These are phyloP conservation scores for Alternaria gaisen DNA, from an alignment of 2,329 filamentous ascomycete genomes.

Conservation along the genomic window DNA sequence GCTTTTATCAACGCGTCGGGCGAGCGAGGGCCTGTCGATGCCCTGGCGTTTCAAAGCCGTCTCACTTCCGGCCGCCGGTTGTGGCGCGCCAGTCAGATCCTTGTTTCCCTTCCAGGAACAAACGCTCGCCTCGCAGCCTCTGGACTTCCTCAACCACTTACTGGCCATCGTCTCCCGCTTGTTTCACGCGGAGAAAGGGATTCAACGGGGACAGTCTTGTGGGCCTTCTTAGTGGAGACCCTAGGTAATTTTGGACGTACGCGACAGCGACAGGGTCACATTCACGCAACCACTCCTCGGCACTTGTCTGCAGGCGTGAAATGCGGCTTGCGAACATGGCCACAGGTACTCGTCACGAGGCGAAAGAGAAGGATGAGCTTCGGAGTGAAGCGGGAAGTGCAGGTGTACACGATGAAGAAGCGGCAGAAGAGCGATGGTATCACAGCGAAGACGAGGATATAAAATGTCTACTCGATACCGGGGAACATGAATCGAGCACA, in stretches of 20 bases:
- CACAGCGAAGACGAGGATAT: constrained; percentile 34
- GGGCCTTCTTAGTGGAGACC: constrained; percentile 35
- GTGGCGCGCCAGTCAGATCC: constrained; percentile 38
- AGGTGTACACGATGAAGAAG: constrained; percentile 30
- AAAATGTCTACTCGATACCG: constrained; percentile 41
- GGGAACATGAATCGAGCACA: constrained; percentile 30
- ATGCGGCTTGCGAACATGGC: constrained; percentile 38
- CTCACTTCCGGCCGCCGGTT: constrained; percentile 34
- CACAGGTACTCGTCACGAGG: constrained; percentile 35
- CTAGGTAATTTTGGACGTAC: constrained; percentile 34
- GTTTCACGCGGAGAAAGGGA: constrained; percentile 44
- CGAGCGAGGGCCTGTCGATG: constrained; percentile 35
- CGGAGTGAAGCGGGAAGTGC: constrained; percentile 25
- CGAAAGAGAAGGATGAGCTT: constrained; percentile 38
- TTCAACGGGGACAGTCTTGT: constrained; percentile 30
- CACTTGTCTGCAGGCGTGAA: constrained; percentile 28
- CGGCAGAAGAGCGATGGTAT: constrained; percentile 32
- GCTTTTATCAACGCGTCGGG: constrained; percentile 22
- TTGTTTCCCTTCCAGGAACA: constrained; percentile 31
- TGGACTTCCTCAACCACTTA: constrained; percentile 34
- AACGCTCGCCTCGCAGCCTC: constrained; percentile 39
- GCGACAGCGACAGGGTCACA: constrained; percentile 39
- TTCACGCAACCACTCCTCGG: constrained; percentile 33
- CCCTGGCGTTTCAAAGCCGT: constrained; percentile 28
- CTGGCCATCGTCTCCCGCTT: constrained; percentile 39